Evolutionary conservation across 345 rosid species (phyloP).

Genomic region (Odontarrhena argentea): DNA sequence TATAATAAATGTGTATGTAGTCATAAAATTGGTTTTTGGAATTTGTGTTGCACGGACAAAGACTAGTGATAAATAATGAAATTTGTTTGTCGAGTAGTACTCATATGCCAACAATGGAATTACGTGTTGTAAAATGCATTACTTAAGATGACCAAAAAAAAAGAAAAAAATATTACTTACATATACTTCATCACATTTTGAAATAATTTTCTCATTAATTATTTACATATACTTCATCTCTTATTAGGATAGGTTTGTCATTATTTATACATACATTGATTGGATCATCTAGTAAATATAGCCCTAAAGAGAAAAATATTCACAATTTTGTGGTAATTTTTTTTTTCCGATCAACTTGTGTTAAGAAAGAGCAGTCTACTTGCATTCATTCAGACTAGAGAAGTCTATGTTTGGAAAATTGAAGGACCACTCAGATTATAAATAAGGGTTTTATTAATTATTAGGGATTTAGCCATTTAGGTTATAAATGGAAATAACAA

Average conservation of each 20-base stretch:
- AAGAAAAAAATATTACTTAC: too few species aligned
- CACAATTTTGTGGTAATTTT: slow-evolving; percentile 21
- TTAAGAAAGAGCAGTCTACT: not conserved
- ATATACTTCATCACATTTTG: too few species aligned
- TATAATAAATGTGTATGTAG: not conserved
- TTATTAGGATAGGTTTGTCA: not conserved
- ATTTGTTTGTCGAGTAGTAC: slow-evolving; percentile 1
- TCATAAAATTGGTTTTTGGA: slow-evolving; percentile 19
- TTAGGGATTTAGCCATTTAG: too few species aligned
- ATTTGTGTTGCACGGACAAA: slow-evolving; percentile 27
- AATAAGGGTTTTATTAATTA: too few species aligned
- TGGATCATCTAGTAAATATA: not conserved
- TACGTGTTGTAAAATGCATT: slow-evolving; percentile 2
- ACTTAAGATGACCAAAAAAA: too few species aligned
- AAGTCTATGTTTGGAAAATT: too few species aligned
- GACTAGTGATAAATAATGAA: not conserved
- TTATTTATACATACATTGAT: not conserved
- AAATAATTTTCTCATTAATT: too few species aligned
- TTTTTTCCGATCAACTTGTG: not conserved
- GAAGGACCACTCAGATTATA: too few species aligned
- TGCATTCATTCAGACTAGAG: too few species aligned
- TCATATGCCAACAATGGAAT: slow-evolving; percentile 21
- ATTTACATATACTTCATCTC: too few species aligned
- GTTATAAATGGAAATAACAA: too few species aligned
- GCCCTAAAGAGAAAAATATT: not conserved